phyloP scores from a whole-genome alignment of 148 eudicot genomes.

The Talinum fruticosum region DNA sequence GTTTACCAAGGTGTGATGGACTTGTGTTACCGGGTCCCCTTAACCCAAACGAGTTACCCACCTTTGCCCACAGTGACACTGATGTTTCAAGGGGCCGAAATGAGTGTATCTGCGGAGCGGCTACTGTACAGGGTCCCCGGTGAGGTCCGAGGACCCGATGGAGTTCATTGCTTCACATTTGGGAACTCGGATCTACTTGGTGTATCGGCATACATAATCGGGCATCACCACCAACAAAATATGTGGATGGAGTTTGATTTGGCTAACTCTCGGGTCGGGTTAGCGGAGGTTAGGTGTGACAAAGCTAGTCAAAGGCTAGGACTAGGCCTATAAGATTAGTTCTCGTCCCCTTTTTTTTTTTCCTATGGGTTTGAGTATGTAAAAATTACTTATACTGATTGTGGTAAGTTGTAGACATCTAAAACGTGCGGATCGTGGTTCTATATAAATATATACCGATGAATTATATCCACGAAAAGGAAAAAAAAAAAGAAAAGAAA shows the following conservation, averaged over 20 bases:
- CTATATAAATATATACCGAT: too few species aligned
- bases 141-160: constrained; percentile 40
- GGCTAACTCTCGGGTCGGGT: constrained; percentile 64
- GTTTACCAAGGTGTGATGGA: constrained; percentile 86
- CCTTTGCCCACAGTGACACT: constrained; percentile 58
- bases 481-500: background rate
- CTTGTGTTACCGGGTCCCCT: constrained; percentile 54
- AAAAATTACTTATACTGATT: background rate
- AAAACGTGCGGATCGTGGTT: too few species aligned
- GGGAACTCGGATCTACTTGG: constrained; percentile 88
- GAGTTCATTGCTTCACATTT: constrained; percentile 72
- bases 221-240: constrained; percentile 89
- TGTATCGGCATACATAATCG: constrained; percentile 63
- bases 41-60: constrained; percentile 34
- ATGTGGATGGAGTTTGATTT: constrained; percentile 94
- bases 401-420: too few species aligned
- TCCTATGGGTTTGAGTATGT: constrained; percentile 1
- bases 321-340: constrained; percentile 23
- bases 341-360: background rate
- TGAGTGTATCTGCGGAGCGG: constrained; percentile 63
- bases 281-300: constrained; percentile 76
- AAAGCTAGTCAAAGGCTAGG: constrained; percentile 67
- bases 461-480: too few species aligned
- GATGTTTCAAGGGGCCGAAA: constrained; percentile 68
- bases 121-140: constrained; percentile 65